Percentiles rank a stretch among this genome's conserved stretches.
Evolutionary conservation across 1,284 basidiomycete species (phyloP).

Genomic region (Heliocybe sulcata): DNA sequence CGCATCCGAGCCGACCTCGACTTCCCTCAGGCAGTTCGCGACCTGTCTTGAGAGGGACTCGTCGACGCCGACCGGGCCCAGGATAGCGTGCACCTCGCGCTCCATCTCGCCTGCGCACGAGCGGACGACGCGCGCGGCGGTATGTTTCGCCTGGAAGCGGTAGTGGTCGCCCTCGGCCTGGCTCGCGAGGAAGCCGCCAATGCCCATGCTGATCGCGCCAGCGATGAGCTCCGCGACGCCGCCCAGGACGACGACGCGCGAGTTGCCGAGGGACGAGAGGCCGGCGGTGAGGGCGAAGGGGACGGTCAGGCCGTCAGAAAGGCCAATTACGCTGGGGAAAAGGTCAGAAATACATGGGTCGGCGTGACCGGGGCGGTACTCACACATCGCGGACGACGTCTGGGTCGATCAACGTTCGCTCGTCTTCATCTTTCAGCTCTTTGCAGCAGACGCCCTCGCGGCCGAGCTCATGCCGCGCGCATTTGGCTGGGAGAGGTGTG

Average conservation of each 20-base stretch:
- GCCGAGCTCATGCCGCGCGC: constrained; percentile 42
- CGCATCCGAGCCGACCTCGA: constrained; percentile 38
- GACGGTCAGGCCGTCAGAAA: constrained; percentile 94
- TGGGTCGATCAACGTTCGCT: constrained; percentile 75
- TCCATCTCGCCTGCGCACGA: constrained; percentile 94
- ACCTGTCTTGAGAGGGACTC: constrained; percentile 76
- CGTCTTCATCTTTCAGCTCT: constrained; percentile 70
- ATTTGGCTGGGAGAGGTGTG: constrained; percentile 48
- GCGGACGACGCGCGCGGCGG: constrained; percentile 75
- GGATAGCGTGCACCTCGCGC: constrained; percentile 84
- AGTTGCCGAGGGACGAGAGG: constrained; percentile 85
- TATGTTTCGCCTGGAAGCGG: constrained; percentile 72
- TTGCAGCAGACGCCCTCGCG: constrained; percentile 74
- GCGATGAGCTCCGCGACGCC: constrained; percentile 91
- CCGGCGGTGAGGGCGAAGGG: constrained; percentile 89
- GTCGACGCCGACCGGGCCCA: constrained; percentile 86
- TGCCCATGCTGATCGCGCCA: constrained; percentile 96
- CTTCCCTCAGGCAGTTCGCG: constrained; percentile 63
- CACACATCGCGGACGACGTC: constrained; percentile 82
- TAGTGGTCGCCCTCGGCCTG: constrained; percentile 96
- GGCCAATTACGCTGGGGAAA: constrained; percentile 77
- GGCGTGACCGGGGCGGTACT: constrained; percentile 4
- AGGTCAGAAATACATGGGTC: constrained; percentile 8
- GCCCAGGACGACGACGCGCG: constrained; percentile 83
- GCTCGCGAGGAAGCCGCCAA: constrained; percentile 94